Evolutionary conservation across 2,329 filamentous ascomycete species (phyloP).

Genomic region (Monilinia fructicola): DNA sequence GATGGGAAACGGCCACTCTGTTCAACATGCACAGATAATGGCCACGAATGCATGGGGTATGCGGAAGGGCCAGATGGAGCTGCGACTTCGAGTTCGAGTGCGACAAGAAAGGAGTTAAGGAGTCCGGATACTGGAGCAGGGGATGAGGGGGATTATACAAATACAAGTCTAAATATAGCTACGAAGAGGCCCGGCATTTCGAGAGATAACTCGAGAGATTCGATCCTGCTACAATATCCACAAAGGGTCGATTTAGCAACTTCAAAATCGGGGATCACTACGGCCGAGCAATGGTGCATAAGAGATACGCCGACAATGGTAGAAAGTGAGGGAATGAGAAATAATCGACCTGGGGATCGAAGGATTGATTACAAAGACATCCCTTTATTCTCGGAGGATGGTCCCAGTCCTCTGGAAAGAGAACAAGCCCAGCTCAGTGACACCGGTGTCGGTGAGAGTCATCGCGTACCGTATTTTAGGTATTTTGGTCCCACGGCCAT

Average conservation of each 20-base stretch:
- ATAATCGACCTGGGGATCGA: background rate
- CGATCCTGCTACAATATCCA: conserved; percentile 15
- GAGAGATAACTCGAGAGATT: conserved; percentile 13
- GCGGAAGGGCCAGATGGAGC: conserved; percentile 42
- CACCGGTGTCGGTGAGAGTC: conserved; percentile 46
- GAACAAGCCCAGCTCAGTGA: conserved; percentile 11
- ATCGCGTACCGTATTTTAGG: conserved; percentile 81
- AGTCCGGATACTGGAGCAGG: conserved; percentile 42
- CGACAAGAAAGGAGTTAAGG: conserved; percentile 34
- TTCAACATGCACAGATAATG: conserved; percentile 70
- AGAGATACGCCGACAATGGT: background rate
- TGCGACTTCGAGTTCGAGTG: conserved; percentile 30
- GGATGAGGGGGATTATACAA: conserved; percentile 40
- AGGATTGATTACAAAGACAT: conserved; percentile 30
- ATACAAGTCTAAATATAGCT: conserved; percentile 1
- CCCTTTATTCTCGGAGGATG: conserved; percentile 33
- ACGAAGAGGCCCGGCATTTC: background rate
- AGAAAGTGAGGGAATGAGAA: background rate
- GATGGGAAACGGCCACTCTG: conserved; percentile 71
- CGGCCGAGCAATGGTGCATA: background rate
- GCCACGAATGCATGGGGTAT: conserved; percentile 68
- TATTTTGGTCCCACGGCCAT: conserved; percentile 92
- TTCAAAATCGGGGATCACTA: background rate
- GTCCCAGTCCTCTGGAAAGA: conserved; percentile 38
- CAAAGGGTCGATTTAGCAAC: background rate